phyloP scores from a whole-genome alignment of 768 basidiomycete species.

The Mycena chlorophos region DNA sequence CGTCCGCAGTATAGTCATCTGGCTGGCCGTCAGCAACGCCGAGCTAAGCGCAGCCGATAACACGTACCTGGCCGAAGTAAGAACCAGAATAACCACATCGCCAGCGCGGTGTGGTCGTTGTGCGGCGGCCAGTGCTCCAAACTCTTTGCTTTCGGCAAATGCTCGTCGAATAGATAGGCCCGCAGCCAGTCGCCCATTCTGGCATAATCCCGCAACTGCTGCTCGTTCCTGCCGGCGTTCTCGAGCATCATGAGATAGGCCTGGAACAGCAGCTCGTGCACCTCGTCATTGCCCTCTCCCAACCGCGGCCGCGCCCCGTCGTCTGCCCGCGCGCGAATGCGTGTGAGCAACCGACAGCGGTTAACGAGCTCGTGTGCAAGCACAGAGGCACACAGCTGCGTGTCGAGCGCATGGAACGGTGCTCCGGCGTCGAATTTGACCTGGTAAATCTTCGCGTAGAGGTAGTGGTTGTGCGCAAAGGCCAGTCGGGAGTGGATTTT shows the following conservation, averaged over 20 bases:
- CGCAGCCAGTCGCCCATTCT: conserved; percentile 62
- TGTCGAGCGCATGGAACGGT: conserved; percentile 47
- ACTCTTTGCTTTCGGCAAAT: conserved; percentile 45
- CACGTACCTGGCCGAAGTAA: conserved; percentile 59
- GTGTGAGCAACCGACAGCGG: conserved; percentile 59
- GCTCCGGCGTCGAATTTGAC: conserved; percentile 65
- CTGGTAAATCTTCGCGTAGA: conserved; percentile 72
- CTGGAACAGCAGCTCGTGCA: conserved; percentile 59
- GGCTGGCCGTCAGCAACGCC: conserved; percentile 1
- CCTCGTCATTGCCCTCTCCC: conserved; percentile 27
- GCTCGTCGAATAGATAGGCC: conserved; percentile 63
- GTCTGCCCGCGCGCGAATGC: conserved; percentile 49
- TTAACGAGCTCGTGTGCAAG: conserved; percentile 64
- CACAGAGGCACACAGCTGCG: conserved; percentile 38
- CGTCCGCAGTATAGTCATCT: conserved; percentile 52
- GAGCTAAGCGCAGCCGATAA: not conserved
- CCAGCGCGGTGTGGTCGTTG: conserved; percentile 53
- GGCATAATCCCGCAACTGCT: conserved; percentile 71
- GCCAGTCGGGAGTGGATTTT: conserved; percentile 52
- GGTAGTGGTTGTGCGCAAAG: conserved; percentile 54
- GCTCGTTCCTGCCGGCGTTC: conserved; percentile 72
- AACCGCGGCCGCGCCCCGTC: conserved; percentile 31
- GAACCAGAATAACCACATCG: conserved; percentile 83
- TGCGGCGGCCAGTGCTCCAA: conserved; percentile 58
- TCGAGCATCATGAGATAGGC: conserved; percentile 81